Evolutionary conservation across 306 rosid genomes (phyloP).

Genomic region (Trifolium pratense): DNA sequence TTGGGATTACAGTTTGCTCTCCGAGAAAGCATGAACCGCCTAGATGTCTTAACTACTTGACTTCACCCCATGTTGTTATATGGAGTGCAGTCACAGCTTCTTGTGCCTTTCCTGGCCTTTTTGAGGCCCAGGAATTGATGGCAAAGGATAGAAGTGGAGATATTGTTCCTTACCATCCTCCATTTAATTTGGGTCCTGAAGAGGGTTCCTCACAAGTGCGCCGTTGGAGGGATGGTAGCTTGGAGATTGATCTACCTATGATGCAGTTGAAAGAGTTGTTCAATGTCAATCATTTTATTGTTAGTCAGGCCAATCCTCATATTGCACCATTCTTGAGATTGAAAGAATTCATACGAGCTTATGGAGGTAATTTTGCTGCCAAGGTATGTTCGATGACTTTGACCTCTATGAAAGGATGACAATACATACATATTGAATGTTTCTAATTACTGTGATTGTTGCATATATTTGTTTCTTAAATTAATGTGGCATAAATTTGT

Average conservation of each 20-base stretch:
- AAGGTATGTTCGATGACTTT: constrained; percentile 63
- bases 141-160: constrained; percentile 96
- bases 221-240: constrained; percentile 98
- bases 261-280: constrained; percentile 93
- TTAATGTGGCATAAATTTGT: not conserved
- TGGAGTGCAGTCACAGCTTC: constrained; percentile 99
- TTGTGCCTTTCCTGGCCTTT: constrained; percentile 97
- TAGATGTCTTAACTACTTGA: constrained; percentile 95
- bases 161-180: constrained; percentile 95
- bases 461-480: too few relatives aligned
- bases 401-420: constrained; percentile 9
- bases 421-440: constrained; percentile 1
- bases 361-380: constrained; percentile 92
- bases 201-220: constrained; percentile 76
- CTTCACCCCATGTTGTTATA: constrained; percentile 98
- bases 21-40: constrained; percentile 98
- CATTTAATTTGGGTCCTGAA: constrained; percentile 90
- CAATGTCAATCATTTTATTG: constrained; percentile 95
- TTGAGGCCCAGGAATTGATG: constrained; percentile 98
- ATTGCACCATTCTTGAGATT: constrained; percentile 89
- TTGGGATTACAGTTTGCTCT: constrained; percentile 95
- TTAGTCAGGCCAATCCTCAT: constrained; percentile 98
- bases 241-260: constrained; percentile 97
- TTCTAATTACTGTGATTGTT: constrained; percentile 14
- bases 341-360: constrained; percentile 85